Base-by-base conservation (phyloP, 2,329 filamentous ascomycete genomes). In the Verticillium klebahnii region DNA sequence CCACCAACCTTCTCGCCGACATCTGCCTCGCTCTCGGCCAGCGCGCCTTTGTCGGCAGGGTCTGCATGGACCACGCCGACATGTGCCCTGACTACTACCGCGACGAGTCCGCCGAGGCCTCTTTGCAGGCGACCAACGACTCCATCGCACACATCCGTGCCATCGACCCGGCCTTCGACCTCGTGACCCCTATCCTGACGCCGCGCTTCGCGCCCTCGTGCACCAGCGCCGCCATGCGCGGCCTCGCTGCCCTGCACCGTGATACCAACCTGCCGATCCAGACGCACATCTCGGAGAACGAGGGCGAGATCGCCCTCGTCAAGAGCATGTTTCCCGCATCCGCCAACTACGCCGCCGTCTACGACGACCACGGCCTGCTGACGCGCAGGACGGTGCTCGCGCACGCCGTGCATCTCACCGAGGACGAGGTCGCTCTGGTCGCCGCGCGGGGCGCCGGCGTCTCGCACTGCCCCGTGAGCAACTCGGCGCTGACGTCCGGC, bases 241-340 rank as follows among this genome's bases (percentile, higher is more conserved):
- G 76, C 0, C 82, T 97, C 5, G 91, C 89, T 0, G 71, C 77
- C 1, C 75, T 97, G 5, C 89, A 89, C 6, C 74, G 75, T 7
- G 81, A 88, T 59, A 86, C 83, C 3, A 76, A 80, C 31, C 78
- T 94, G 3, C 89, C 89, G 0, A 82, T 93, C 40, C 94, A 98
- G 78, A 97, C 94, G 7, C 94, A 98, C 76, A 86, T 98, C 60
- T 90, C 89, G 0, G 94, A 98, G 73, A 97, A 97, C 74, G 78
- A 76, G 14, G 78, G 79, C 67, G 94, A 98, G 76, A 79, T 94
- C 40, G 78, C 78, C 3, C 83, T 96, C 0, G 93, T 97, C 1
- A 74, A 78, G 17, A 68, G 85, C 11, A 71, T 93, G 55, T 96
- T 96, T 75, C 89, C 91, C 0, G 77, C 83, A 0, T 75, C 78